Percentiles rank a stretch among this genome's conserved stretches.
Conservation (phyloP, 768 basidiomycete species). For the Clitopilus passeckerianus region DNA sequence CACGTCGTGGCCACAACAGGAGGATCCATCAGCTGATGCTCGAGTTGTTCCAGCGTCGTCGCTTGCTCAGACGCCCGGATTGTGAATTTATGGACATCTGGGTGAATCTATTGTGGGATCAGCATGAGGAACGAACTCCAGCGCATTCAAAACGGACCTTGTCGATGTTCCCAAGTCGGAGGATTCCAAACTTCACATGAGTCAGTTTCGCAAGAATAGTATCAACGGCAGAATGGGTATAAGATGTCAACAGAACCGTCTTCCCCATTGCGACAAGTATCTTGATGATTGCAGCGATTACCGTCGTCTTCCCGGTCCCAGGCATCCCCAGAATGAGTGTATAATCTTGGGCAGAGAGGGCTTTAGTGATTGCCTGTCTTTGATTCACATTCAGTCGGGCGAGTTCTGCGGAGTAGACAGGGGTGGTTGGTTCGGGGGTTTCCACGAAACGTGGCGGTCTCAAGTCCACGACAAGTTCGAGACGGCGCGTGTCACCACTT, state of each 20-base stretch:
- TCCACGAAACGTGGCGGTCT: constrained; percentile 57
- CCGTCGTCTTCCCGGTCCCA: constrained; percentile 96
- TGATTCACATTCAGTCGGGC: constrained; percentile 68
- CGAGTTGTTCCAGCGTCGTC: constrained; percentile 74
- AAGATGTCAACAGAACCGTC: constrained; percentile 83
- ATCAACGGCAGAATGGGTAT: constrained; percentile 98
- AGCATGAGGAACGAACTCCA: background rate
- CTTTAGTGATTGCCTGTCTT: constrained; percentile 63
- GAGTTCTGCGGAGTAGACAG: constrained; percentile 9
- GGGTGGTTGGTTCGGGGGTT: background rate
- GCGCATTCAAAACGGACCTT: constrained; percentile 50
- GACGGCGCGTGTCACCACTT: constrained; percentile 61
- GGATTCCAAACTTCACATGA: constrained; percentile 61
- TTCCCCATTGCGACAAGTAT: constrained; percentile 77
- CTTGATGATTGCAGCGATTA: constrained; percentile 84
- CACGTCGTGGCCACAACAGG: constrained; percentile 97
- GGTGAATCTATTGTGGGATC: constrained; percentile 62
- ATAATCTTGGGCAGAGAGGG: constrained; percentile 81
- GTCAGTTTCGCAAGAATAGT: constrained; percentile 87
- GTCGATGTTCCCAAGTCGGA: constrained; percentile 87
- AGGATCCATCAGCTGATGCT: constrained; percentile 78
- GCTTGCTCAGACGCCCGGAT: constrained; percentile 51
- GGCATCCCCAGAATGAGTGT: constrained; percentile 96
- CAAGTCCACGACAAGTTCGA: constrained; percentile 81
- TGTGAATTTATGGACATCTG: constrained; percentile 70